Percentiles rank a stretch among this genome's conserved stretches.
phyloP scores from a whole-genome alignment of 306 rosid genomes.

The Coriaria nepalensis region DNA sequence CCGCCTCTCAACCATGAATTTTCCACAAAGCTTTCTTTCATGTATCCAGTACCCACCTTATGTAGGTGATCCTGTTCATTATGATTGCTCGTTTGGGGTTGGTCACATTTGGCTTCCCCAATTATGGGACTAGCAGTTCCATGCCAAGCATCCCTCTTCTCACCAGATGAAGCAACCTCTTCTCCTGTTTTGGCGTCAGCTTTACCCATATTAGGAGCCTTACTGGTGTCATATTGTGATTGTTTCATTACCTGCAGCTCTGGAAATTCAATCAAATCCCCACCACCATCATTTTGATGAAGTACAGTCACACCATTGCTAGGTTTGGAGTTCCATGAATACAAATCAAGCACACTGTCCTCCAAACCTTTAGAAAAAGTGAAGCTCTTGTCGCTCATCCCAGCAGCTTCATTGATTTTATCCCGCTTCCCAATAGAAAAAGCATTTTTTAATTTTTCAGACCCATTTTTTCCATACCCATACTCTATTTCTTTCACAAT shows the following conservation, averaged over 20 bases:
- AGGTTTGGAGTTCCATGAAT: constrained; percentile 50
- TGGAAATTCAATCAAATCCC: constrained; percentile 15
- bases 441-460: constrained; percentile 55
- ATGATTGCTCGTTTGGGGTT: constrained; percentile 31
- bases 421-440: constrained; percentile 41
- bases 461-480: constrained; percentile 52
- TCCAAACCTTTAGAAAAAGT: constrained; percentile 47
- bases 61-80: constrained; percentile 42
- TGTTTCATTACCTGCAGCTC: constrained; percentile 35
- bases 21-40: constrained; percentile 47
- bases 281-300: constrained; percentile 33
- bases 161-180: constrained; percentile 28
- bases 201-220: constrained; percentile 28
- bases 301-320: constrained; percentile 46
- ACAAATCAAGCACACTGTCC: constrained; percentile 56
- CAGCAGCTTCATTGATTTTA: constrained; percentile 45
- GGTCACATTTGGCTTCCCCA: constrained; percentile 29
- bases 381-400: constrained; percentile 49
- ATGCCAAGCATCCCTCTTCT: constrained; percentile 41
- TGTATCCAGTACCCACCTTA: constrained; percentile 29
- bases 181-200: constrained; percentile 29
- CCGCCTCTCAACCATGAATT: constrained; percentile 53
- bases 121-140: constrained; percentile 49
- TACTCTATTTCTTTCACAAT: constrained; percentile 93
- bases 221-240: constrained; percentile 28